Conservation (phyloP, 495 filamentous ascomycete species). For the Parmelia sp. region DNA sequence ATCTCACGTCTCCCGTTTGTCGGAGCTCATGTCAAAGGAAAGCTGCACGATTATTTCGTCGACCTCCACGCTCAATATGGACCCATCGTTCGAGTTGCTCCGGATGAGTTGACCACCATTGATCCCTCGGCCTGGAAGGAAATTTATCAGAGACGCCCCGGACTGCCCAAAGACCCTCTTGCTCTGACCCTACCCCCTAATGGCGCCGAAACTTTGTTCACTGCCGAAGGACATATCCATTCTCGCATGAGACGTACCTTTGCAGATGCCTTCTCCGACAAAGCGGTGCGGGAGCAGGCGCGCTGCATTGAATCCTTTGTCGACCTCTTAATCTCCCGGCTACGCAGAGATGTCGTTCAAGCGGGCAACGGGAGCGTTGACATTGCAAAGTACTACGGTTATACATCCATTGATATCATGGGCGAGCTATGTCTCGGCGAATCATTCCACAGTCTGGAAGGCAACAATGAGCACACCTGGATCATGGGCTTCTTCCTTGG, state of each 20-base stretch:
- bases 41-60: constrained; percentile 1
- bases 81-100: constrained; percentile 44
- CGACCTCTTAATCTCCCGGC: constrained; percentile 29
- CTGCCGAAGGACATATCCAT: constrained; percentile 33
- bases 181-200: background rate
- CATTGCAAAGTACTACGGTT: constrained; percentile 14
- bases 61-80: constrained; percentile 40
- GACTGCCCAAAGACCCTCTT: background rate
- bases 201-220: constrained; percentile 28
- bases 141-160: constrained; percentile 1
- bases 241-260: constrained; percentile 38
- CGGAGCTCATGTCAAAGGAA: background rate
- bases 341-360: background rate
- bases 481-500: constrained; percentile 18
- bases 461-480: constrained; percentile 12
- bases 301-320: constrained; percentile 36
- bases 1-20: constrained; percentile 14
- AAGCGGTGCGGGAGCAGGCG: constrained; percentile 43
- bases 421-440: constrained; percentile 16
- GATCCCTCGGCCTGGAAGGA: constrained; percentile 11
- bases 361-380: background rate
- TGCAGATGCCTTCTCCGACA: constrained; percentile 44
- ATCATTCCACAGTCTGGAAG: constrained; percentile 13
- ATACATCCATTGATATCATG: constrained; percentile 17
- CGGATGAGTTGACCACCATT: constrained; percentile 36